Evolutionary conservation across 495 filamentous ascomycete species (phyloP), one percentile per base, ranked within the genome.

Genomic region (Penicillium silybi): DNA sequence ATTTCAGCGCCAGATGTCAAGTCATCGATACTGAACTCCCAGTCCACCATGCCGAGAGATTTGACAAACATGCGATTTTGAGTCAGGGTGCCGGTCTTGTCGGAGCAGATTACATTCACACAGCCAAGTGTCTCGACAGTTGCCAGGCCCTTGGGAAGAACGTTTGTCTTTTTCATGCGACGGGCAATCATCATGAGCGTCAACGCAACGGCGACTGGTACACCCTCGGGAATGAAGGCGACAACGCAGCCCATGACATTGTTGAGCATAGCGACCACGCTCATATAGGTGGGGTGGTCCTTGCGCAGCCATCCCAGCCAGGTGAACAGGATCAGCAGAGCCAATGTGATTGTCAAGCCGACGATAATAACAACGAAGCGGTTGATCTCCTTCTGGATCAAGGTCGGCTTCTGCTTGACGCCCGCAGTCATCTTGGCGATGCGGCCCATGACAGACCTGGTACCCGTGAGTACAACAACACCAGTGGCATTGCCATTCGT

Each of bases 71-170:
- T 74, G 57, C 75, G 63, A 60, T 81, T 76, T 54, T 78, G 64
- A 1, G 86, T 88, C 40, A 88, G 64, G 0, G 85, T 88, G 17
- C 85, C 86, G 0, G 85, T 88, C 65, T 87, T 89, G 63, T 88
- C 85, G 1, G 80, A 86, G 64, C 85, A 88, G 42, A 88, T 82
- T 8, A 87, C 80, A 15, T 79, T 83, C 11, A 89, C 86, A 25
- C 84, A 77, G 3, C 86, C 86, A 4, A 89, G 71, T 0, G 85
- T 88, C 66, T 90, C 87, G 0, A 89, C 85, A 0, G 84, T 87
- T 53, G 84, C 79, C 40, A 89, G 67, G 0, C 81, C 84, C 61
- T 88, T 88, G 67, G 82, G 85, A 11, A 89, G 62, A 25, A 87
- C 77, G 50, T 83, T 83, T 59, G 79, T 78, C 56, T 80, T 71